Evolutionary conservation across 2,329 filamentous ascomycete species (phyloP), one percentile per base, ranked within the genome.

Genomic region (Rhinocladiella similis): DNA sequence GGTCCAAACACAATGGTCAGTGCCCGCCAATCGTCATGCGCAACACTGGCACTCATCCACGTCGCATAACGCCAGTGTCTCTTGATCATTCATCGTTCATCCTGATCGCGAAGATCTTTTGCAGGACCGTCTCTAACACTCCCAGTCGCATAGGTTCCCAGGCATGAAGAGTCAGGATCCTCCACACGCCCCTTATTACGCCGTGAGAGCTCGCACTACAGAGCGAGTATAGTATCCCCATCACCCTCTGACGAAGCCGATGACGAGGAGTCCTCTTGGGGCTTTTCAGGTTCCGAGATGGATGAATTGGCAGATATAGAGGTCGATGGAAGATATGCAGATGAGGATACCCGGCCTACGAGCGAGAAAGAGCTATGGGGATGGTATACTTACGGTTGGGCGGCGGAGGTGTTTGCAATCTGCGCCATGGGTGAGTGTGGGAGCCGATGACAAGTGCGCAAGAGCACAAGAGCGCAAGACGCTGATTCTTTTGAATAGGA

Each of bases 351-450:
- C 20, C 83, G 93, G n/a, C 83, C 89, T 53, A 97, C 94, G 9
- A 96, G 90, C 72, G 77, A 77, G 65, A 93, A 89, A 73, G 94
- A 99, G 81, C 82, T 97, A 58, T 80, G 86, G 38, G 94, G 93
- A 66, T 99, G 95, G 90, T 99, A 97, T 74, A 88, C 88, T 71
- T 97, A 97, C 77, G 89, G 89, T 41, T 97, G 96, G 80, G 94
- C 94, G 20, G 91, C 93, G 18, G 94, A 99, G 76, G 93, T 95
- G 52, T 97, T 97, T 72, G 90, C 95, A 14, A 90, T 97, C 54
- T 97, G 94, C 72, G 93, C 86, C 19, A 84, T 89, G 70, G 86
- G 92, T 75, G 71, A 58, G 52, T 35, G 41, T 16, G 12, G 16
- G 5, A 19, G 38, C n/a, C 14, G 38, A 41, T 19, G 38, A 41